Base-by-base conservation (phyloP, 2,329 filamentous ascomycete species). In the Fusarium poae region DNA sequence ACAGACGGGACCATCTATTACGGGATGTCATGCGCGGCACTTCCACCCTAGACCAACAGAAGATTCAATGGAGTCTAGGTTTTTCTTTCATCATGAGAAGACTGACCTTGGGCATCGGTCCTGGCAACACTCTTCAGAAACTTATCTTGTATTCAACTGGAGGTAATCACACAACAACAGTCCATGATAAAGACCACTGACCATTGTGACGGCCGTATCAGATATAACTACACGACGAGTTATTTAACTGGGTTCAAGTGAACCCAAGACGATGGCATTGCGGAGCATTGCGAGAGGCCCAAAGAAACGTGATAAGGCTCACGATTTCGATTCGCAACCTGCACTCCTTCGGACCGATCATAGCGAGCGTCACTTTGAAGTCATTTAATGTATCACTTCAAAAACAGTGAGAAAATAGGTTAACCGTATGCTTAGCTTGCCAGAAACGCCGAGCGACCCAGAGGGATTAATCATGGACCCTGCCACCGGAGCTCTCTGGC, bases 281-380 rank as follows among this genome's bases (percentile, higher is more conserved):
- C 42, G 42, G 46, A 59, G 29, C 34, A 45, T 43, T 50, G 21
- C 29, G 30, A 21, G 49, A 35, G 34, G 18, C 30, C 37, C 44
- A 42, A 42, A 37, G 48, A 53, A 67, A 58, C 43, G 51, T 55
- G 62, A 70, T 49, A 63, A 63, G 42, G 32, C 15, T 8, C 25
- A 42, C 35, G 39, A n/a, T 39, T 49, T 52, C 51, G 21, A 58
- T 43, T 56, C 40, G 45, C 45, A 51, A 35, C 25, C 45, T 16
- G 20, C 27, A 21, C 23, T 35, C 30, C 18, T 34, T 39, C 46
- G 56, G 29, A 34, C 21, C 23, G 34, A 43, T 34, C 37, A 30
- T 20, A 21, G 25, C 27, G 44, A 35, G 32, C 40, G 23, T 43
- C 13, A 18, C 34, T 27, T 30, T 10, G 23, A 62, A 46, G 45